These are phyloP conservation scores for Neocatenulostroma microsporum DNA, from an alignment of 2,329 filamentous ascomycete species.

Conservation along the genomic window DNA sequence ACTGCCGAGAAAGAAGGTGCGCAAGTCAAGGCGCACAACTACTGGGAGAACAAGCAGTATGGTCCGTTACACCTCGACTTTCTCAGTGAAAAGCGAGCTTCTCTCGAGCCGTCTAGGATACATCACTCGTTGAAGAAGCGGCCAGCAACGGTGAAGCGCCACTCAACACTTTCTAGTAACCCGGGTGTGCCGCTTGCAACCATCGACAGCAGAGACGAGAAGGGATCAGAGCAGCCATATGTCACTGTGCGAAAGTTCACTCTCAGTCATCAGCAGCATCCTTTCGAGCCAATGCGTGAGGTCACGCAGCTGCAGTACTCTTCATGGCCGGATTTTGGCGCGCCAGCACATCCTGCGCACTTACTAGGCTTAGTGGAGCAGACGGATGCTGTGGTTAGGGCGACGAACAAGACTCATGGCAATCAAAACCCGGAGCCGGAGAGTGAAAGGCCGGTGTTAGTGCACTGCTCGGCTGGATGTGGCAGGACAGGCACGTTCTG, in stretches of 20 bases:
- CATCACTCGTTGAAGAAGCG: conserved; percentile 33
- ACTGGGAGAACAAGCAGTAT: conserved; percentile 76
- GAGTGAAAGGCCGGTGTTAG: conserved; percentile 63
- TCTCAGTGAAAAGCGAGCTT: conserved; percentile 74
- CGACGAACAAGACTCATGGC: conserved; percentile 33
- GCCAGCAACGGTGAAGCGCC: conserved; percentile 30
- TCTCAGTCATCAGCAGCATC: conserved; percentile 64
- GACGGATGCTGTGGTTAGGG: conserved; percentile 62
- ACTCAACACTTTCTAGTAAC: conserved; percentile 30
- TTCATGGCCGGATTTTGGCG: conserved; percentile 95
- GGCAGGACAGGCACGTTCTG: conserved; percentile 95
- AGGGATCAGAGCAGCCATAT: conserved; percentile 54
- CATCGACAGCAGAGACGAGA: conserved; percentile 20
- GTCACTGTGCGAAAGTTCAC: conserved; percentile 84
- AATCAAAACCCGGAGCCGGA: conserved; percentile 50
- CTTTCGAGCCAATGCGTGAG: conserved; percentile 80
- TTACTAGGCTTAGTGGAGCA: conserved; percentile 84
- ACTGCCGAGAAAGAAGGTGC: conserved; percentile 91
- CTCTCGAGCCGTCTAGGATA: conserved; percentile 57
- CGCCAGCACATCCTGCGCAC: conserved; percentile 80
- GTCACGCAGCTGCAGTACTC: conserved; percentile 92
- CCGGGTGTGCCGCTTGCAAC: conserved; percentile 23
- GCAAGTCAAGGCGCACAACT: conserved; percentile 89
- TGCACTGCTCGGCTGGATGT: conserved; percentile 94
- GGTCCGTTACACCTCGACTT: conserved; percentile 67